Evolutionary conservation across 345 rosid genomes (phyloP).

Genomic region (Erucastrum elatum): DNA sequence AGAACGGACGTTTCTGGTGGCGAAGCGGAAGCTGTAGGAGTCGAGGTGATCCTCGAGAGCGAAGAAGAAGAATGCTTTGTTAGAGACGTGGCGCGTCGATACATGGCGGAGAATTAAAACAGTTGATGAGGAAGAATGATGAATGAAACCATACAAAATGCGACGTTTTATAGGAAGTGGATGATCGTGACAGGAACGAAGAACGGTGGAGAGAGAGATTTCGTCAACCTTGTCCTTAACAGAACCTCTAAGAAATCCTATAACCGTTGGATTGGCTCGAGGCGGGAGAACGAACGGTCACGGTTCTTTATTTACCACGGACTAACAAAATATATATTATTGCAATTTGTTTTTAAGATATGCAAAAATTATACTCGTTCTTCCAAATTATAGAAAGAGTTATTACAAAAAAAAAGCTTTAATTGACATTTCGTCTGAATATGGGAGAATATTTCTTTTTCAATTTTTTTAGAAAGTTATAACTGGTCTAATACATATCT

Average conservation of each 20-base stretch:
- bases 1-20: conserved; percentile 25
- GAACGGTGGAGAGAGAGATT: not conserved
- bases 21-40: conserved; percentile 24
- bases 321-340: not conserved
- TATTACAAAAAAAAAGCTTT: not conserved
- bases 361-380: not conserved
- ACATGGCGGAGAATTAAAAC: conserved; percentile 28
- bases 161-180: not conserved
- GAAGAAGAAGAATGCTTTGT: conserved; percentile 44
- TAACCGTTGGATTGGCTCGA: conserved; percentile 23
- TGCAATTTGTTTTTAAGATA: not conserved
- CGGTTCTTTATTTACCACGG: too few species aligned
- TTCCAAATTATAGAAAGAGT: not conserved
- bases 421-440: conserved; percentile 17
- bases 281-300: not conserved
- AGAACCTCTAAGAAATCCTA: not conserved
- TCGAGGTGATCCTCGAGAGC: conserved; percentile 21
- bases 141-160: not conserved
- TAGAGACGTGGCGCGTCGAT: conserved; percentile 37
- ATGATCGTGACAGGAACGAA: conserved; percentile 18
- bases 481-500: too few species aligned
- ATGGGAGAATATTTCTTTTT: conserved; percentile 18
- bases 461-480: not conserved
- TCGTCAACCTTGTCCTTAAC: not conserved
- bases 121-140: not conserved